Percentiles rank a stretch among this genome's conserved stretches.
Conservation (phyloP, 2,329 filamentous ascomycete species). For the Colletotrichum salicis region DNA sequence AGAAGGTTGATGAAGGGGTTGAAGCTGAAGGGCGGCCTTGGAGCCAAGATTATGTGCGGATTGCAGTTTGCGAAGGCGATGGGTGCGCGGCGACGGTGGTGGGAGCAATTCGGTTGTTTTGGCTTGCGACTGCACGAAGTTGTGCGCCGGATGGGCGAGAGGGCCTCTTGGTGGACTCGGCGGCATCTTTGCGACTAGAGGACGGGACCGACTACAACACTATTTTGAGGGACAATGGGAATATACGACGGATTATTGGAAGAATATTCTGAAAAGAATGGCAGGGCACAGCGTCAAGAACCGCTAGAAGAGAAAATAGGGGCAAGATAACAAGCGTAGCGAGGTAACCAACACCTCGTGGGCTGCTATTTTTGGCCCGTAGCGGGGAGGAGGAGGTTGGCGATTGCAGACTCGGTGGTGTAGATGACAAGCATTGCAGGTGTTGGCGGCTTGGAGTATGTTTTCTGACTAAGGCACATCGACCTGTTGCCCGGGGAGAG, state of each 20-base stretch:
- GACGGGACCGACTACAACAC: slow-evolving; percentile 15
- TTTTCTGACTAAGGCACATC: slow-evolving; percentile 28
- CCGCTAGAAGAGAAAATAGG: slow-evolving; percentile 1
- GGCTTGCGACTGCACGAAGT: slow-evolving; percentile 33
- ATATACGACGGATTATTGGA: not conserved
- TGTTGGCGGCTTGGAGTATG: slow-evolving; percentile 28
- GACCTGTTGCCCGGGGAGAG: slow-evolving; percentile 25
- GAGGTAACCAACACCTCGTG: slow-evolving; percentile 32
- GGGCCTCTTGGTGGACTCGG: slow-evolving; percentile 45
- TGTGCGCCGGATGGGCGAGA: slow-evolving; percentile 40
- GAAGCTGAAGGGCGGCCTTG: slow-evolving; percentile 55
- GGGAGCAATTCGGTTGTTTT: slow-evolving; percentile 59
- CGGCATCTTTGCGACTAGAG: slow-evolving; percentile 37
- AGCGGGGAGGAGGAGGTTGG: slow-evolving; percentile 32
- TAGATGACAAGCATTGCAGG: slow-evolving; percentile 15
- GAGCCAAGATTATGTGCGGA: slow-evolving; percentile 77
- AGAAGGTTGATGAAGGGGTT: slow-evolving; percentile 49
- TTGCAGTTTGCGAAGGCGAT: slow-evolving; percentile 78
- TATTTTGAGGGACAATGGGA: slow-evolving; percentile 5
- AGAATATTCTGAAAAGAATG: slow-evolving; percentile 13
- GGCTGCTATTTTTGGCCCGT: slow-evolving; percentile 33
- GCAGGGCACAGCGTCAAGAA: not conserved
- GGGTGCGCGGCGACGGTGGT: slow-evolving; percentile 71
- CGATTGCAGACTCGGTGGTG: slow-evolving; percentile 32
- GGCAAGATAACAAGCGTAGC: slow-evolving; percentile 21